Percentiles rank a stretch among this genome's conserved stretches.
Conservation (phyloP, 768 basidiomycete species). For the Kwoniella bestiolae region DNA sequence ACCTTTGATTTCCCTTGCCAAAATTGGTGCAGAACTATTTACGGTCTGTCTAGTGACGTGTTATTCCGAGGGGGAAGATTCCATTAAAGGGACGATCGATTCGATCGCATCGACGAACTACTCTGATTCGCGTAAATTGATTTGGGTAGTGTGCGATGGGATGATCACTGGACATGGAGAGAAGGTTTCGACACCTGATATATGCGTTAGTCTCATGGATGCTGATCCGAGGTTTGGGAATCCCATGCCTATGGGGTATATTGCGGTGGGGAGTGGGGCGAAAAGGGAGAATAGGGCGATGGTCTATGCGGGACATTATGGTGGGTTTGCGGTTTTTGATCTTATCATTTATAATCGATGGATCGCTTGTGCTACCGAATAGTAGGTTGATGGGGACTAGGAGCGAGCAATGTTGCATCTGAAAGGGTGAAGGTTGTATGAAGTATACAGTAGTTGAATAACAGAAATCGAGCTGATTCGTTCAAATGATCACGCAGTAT, state of each 20-base stretch:
- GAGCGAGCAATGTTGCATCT: not conserved
- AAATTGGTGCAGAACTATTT: slow-evolving; percentile 94
- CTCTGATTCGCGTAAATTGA: slow-evolving; percentile 85
- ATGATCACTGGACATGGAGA: slow-evolving; percentile 99
- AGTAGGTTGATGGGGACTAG: too few relatives aligned
- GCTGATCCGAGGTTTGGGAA: slow-evolving; percentile 95
- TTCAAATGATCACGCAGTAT: slow-evolving; percentile 21
- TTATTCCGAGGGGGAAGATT: slow-evolving; percentile 95
- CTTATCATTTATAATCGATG: too few relatives aligned
- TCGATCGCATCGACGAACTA: slow-evolving; percentile 89
- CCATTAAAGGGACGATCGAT: slow-evolving; percentile 86
- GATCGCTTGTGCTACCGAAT: too few relatives aligned
- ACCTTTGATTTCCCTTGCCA: slow-evolving; percentile 78
- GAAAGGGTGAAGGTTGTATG: too few relatives aligned
- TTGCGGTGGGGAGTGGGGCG: slow-evolving; percentile 83
- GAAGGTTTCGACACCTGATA: slow-evolving; percentile 93
- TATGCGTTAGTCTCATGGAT: slow-evolving; percentile 87
- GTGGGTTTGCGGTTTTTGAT: too few relatives aligned
- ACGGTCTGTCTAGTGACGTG: slow-evolving; percentile 95
- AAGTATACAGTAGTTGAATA: not conserved
- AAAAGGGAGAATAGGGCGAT: slow-evolving; percentile 93
- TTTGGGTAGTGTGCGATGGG: slow-evolving; percentile 95
- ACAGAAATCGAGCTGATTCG: slow-evolving; percentile 9
- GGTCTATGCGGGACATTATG: slow-evolving; percentile 99
- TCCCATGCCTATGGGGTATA: slow-evolving; percentile 90